Evolutionary conservation across 768 basidiomycete genomes (phyloP), one percentile per base, ranked within the genome.

Genomic region (Trametes cingulata): DNA sequence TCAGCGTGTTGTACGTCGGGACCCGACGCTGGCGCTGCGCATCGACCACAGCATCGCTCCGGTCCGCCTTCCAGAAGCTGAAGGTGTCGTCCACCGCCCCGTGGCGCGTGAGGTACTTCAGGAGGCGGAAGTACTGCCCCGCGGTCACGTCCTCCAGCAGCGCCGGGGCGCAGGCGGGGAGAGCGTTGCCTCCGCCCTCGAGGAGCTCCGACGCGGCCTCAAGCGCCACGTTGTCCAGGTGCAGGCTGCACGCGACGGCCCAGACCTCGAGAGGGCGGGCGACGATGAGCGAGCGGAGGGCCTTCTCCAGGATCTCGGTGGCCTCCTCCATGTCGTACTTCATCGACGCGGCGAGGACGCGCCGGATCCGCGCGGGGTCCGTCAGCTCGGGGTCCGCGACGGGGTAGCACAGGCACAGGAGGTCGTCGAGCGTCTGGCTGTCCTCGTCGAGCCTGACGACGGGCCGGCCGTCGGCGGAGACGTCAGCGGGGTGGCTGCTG

Each of bases 401-500:
- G 5, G 68, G 66, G 42, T 69, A 69, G 46, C 54, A 55, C 52
- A 65, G 46, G 33, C 64, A 64, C 17, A 69, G 52, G 22, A 67
- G 50, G 6, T 41, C 29, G 36, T 69, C 66, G 22, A 67, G 42
- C n/a, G 64, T 63, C 9, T 24, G 19, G 24, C 53, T 54, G 45
- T 51, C 48, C 51, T 65, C 63, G 37, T 19, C 17, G 46, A 67
- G 7, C 2, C 37, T n/a, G 46, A 65, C 40, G 41, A 47, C 40
- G 10, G 52, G 58, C 22, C 46, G 25, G 19, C 40, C 53, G 19
- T 22, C 40, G 47, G 33, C 37, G 42, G 9, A 43, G 42, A n/a
- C 42, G 9, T 9, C 20, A 19, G 9, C 13, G 42, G 7, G 5
- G 14, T 54, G 19, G 52, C 37, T 25, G 55, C 29, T 19, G 49